Percentiles rank a stretch among this genome's conserved stretches.
Evolutionary conservation across 2,329 filamentous ascomycete species (phyloP).

Genomic region (Drechslera avenae): DNA sequence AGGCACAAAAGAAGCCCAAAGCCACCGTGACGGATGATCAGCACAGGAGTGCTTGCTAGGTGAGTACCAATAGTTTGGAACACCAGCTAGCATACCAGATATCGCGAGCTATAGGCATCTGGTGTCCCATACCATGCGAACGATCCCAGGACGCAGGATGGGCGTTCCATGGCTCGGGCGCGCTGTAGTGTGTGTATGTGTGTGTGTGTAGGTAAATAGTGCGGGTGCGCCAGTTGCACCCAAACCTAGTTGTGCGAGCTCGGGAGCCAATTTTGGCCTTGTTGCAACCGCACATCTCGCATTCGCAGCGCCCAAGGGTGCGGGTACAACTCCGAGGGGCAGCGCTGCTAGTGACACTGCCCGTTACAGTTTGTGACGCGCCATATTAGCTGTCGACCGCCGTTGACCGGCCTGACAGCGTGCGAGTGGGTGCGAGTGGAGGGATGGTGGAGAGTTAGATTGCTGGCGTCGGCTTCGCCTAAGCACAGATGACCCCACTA

Average conservation of each 20-base stretch:
- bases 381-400: constrained; percentile 14
- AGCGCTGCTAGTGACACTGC: constrained; percentile 2
- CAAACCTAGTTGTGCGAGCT: constrained; percentile 16
- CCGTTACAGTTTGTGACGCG: constrained; percentile 7
- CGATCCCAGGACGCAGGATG: constrained; percentile 23
- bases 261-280: constrained; percentile 21
- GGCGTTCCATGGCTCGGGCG: constrained; percentile 16
- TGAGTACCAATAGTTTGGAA: constrained; percentile 40
- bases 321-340: constrained; percentile 1
- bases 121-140: constrained; percentile 23
- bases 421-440: constrained; percentile 15
- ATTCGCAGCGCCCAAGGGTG: constrained; percentile 2
- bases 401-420: constrained; percentile 29
- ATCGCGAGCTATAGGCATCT: constrained; percentile 13
- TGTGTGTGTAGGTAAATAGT: constrained; percentile 32
- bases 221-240: constrained; percentile 26
- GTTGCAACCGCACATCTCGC: constrained; percentile 11
- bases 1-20: constrained; percentile 36
- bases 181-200: too few species aligned
- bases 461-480: constrained; percentile 37
- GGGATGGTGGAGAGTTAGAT: constrained; percentile 20
- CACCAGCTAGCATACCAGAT: constrained; percentile 14
- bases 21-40: constrained; percentile 46
- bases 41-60: constrained; percentile 29
- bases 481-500: constrained; percentile 27